These are phyloP conservation scores for Annulohypoxylon stygium DNA, from an alignment of 495 filamentous ascomycete species.

Conservation along the genomic window DNA sequence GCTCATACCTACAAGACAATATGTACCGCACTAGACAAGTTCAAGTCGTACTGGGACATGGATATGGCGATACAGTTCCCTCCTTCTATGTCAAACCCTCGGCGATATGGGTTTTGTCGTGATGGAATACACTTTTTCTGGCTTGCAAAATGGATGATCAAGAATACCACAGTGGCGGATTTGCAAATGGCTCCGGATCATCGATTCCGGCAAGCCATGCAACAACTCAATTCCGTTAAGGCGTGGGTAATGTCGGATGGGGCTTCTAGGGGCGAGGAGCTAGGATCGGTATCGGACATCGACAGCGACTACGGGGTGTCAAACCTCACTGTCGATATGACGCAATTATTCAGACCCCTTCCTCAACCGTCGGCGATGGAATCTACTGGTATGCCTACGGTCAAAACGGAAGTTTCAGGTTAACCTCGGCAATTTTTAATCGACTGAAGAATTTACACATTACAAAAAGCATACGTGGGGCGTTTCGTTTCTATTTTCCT, in stretches of 20 bases:
- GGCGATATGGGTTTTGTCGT: conserved; percentile 71
- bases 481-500: conserved; percentile 45
- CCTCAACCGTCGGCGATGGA: conserved; percentile 41
- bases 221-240: conserved; percentile 69
- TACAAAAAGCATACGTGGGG: conserved; percentile 43
- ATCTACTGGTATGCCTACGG: conserved; percentile 50
- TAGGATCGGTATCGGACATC: conserved; percentile 70
- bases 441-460: conserved; percentile 21
- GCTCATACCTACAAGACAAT: conserved; percentile 54
- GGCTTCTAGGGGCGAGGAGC: conserved; percentile 64
- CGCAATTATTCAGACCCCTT: conserved; percentile 71
- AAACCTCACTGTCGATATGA: conserved; percentile 75
- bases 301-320: conserved; percentile 70
- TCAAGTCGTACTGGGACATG: conserved; percentile 73
- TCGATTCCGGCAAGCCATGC: conserved; percentile 69
- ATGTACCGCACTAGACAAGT: conserved; percentile 69
- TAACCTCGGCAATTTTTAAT: conserved; percentile 25
- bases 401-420: conserved; percentile 51
- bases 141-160: conserved; percentile 68
- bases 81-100: conserved; percentile 57
- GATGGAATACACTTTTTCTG: conserved; percentile 77
- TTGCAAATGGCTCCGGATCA: conserved; percentile 65
- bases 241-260: conserved; percentile 66
- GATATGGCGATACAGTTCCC: conserved; percentile 75
- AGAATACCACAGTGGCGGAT: conserved; percentile 60